Percentiles rank a stretch among this genome's conserved stretches.
Evolutionary conservation across 192 early-diverging fungal genomes (phyloP).

Genomic region (Allomyces macrogynus): DNA sequence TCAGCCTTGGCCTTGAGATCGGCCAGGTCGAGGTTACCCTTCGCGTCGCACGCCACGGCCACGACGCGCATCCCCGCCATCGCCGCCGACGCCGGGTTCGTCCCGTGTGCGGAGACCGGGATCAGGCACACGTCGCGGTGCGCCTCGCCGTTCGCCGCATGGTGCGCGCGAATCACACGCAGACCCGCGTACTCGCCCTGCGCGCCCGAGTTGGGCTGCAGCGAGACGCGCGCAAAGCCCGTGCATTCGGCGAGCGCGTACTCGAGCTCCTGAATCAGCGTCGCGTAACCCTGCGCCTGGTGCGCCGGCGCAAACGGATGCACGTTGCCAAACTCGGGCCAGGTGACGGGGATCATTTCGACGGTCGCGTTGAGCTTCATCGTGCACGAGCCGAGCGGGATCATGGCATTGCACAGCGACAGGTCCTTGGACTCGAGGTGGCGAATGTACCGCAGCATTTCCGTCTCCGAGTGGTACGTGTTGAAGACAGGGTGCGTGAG

Average conservation of each 20-base stretch:
- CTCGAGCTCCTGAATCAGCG: slow-evolving; percentile 67
- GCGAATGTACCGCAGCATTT: slow-evolving; percentile 92
- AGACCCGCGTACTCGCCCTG: slow-evolving; percentile 99
- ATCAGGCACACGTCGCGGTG: slow-evolving; percentile 88
- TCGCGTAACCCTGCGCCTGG: slow-evolving; percentile 79
- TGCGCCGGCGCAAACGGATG: slow-evolving; percentile 92
- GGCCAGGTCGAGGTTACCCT: slow-evolving; percentile 79
- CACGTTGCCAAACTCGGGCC: slow-evolving; percentile 86
- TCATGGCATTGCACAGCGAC: slow-evolving; percentile 97
- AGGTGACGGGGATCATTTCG: slow-evolving; percentile 99
- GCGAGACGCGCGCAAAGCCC: slow-evolving; percentile 75
- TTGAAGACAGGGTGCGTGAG: slow-evolving; percentile 88
- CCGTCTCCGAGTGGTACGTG: slow-evolving; percentile 91
- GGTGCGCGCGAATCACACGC: slow-evolving; percentile 83
- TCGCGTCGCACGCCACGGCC: slow-evolving; percentile 70
- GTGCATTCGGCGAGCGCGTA: slow-evolving; percentile 77
- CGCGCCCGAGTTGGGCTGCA: slow-evolving; percentile 99
- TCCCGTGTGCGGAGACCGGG: slow-evolving; percentile 96
- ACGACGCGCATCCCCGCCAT: slow-evolving; percentile 94
- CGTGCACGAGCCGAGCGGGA: slow-evolving; percentile 94
- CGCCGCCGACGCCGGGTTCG: slow-evolving; percentile 95
- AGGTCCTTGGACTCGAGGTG: slow-evolving; percentile 93
- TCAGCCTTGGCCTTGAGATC: slow-evolving; percentile 76
- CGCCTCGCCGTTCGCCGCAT: slow-evolving; percentile 53
- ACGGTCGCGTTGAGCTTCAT: slow-evolving; percentile 99